Evolutionary conservation across 75 land plant species (phyloP).

Genomic region (Azolla pinnata): DNA sequence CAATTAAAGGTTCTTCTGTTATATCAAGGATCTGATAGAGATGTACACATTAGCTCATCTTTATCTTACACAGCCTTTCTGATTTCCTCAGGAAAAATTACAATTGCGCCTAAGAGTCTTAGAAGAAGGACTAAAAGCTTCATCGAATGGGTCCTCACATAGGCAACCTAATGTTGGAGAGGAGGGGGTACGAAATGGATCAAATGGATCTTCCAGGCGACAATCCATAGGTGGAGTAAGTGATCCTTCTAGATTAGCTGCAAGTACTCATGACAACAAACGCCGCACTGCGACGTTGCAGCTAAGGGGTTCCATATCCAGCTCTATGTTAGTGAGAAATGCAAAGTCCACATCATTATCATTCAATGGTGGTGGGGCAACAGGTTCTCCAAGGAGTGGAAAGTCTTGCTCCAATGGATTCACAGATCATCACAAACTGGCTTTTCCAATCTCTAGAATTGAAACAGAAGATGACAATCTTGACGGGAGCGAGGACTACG

Average conservation of each 20-base stretch:
- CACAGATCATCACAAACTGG: constrained; percentile 18
- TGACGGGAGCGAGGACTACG: constrained; percentile 39
- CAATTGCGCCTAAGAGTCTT: constrained; percentile 77
- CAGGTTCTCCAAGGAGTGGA: constrained; percentile 25
- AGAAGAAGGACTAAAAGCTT: constrained; percentile 54
- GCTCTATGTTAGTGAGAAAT: constrained; percentile 53
- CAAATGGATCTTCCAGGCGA: constrained; percentile 61
- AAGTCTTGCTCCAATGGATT: constrained; percentile 52
- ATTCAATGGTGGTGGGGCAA: constrained; percentile 70
- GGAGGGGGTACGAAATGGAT: constrained; percentile 27
- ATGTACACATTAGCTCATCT: background rate
- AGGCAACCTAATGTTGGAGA: constrained; percentile 4
- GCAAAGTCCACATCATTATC: constrained; percentile 85
- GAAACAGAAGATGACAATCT: constrained; percentile 30
- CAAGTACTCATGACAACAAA: constrained; percentile 53
- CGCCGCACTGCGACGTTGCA: constrained; percentile 40
- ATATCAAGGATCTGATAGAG: too few species aligned
- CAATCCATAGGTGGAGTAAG: constrained; percentile 71
- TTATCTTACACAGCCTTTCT: background rate
- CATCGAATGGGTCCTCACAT: constrained; percentile 32
- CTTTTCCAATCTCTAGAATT: constrained; percentile 23
- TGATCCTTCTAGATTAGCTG: constrained; percentile 37
- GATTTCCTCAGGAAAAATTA: constrained; percentile 83
- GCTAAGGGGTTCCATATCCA: constrained; percentile 42
- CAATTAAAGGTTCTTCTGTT: constrained; percentile 59